phyloP scores from a whole-genome alignment of 2,329 filamentous ascomycete species.

The Xylaria sp. region DNA sequence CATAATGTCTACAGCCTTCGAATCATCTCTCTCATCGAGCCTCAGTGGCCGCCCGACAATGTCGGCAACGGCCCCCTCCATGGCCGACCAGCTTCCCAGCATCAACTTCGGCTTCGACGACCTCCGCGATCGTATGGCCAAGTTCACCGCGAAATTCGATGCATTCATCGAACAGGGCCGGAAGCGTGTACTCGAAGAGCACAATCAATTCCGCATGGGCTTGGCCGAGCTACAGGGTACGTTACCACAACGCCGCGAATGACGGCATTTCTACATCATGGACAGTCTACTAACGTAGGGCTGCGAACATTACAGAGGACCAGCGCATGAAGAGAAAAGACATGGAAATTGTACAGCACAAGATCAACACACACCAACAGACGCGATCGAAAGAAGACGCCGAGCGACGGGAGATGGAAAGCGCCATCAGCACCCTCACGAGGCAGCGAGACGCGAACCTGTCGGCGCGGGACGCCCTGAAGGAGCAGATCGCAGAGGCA shows the following conservation, averaged over 20 bases:
- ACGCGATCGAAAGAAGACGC: constrained; percentile 80
- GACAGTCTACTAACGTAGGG: constrained; percentile 16
- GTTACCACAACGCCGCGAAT: constrained; percentile 35
- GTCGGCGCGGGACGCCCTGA: constrained; percentile 65
- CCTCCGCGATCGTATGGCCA: constrained; percentile 91
- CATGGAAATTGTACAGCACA: constrained; percentile 83
- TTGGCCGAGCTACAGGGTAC: constrained; percentile 89
- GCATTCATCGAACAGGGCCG: constrained; percentile 92
- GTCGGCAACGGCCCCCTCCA: constrained; percentile 69
- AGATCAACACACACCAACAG: constrained; percentile 76
- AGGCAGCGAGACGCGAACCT: constrained; percentile 71
- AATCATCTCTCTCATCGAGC: constrained; percentile 75
- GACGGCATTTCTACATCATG: neutral
- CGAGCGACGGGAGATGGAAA: constrained; percentile 80
- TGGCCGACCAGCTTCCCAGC: constrained; percentile 82
- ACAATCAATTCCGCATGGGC: constrained; percentile 92
- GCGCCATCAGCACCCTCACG: constrained; percentile 67
- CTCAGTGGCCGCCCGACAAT: constrained; percentile 66
- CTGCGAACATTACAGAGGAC: constrained; percentile 72
- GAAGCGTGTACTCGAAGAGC: constrained; percentile 89
- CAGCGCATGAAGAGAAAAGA: constrained; percentile 89
- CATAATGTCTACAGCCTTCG: constrained; percentile 73
- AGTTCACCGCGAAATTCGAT: constrained; percentile 91
- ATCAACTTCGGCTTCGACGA: constrained; percentile 98
- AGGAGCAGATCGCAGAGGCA: constrained; percentile 72